Evolutionary conservation across 164 flowering plant species (phyloP).

Genomic region (Macadamia integrifolia): DNA sequence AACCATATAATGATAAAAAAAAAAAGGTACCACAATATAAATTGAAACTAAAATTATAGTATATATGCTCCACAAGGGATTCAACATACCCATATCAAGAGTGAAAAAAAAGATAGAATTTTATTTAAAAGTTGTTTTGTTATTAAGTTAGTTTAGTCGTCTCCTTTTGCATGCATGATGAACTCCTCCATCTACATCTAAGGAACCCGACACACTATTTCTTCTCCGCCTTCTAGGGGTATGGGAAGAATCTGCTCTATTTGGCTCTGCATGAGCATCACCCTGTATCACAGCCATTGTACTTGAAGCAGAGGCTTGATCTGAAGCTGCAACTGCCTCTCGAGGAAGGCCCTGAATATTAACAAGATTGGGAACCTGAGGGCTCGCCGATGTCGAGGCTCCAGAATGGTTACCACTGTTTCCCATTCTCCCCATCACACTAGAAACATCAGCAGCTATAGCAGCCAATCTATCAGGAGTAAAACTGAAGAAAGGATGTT

Average conservation of each 20-base stretch:
- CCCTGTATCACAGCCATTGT: slow-evolving; percentile 33
- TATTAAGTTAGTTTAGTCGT: slow-evolving; percentile 18
- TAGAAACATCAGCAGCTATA: slow-evolving; percentile 15
- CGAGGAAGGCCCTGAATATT: slow-evolving; percentile 8
- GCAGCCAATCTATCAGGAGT: slow-evolving; percentile 25
- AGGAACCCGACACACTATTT: slow-evolving; percentile 16
- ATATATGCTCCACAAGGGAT: no score
- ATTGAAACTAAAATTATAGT: neutral
- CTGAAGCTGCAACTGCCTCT: slow-evolving; percentile 14
- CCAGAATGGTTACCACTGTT: slow-evolving; percentile 14
- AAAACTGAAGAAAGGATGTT: slow-evolving; percentile 8
- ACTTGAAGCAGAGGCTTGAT: slow-evolving; percentile 31
- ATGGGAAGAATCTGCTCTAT: slow-evolving; percentile 22
- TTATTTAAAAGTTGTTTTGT: neutral
- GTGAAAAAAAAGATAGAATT: no score
- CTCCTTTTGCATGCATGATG: slow-evolving; percentile 21
- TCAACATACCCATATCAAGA: neutral
- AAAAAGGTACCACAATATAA: no score
- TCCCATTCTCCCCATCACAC: slow-evolving; percentile 12
- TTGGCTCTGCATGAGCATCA: slow-evolving; percentile 21
- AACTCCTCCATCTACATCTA: slow-evolving; percentile 21
- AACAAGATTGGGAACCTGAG: slow-evolving; percentile 7
- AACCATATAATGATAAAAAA: neutral
- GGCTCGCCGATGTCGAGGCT: slow-evolving; percentile 15
- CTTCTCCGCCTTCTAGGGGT: slow-evolving; percentile 24